Evolutionary conservation across 108 stramenopile species (phyloP).

Genomic region (Epithemia pelagica): DNA sequence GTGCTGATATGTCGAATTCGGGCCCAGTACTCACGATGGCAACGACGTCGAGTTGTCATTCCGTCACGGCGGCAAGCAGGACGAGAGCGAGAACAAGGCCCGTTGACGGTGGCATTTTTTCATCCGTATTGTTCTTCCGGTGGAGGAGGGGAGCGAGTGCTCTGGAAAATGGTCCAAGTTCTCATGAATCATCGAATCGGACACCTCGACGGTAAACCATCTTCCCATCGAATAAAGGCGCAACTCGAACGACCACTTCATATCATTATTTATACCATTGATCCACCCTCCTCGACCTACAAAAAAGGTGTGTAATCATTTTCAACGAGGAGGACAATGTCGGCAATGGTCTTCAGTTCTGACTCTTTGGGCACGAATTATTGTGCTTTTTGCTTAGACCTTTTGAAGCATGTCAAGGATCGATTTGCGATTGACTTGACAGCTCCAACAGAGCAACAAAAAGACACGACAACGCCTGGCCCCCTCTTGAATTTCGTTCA

Average conservation of each 20-base stretch:
- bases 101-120: conserved; percentile 45
- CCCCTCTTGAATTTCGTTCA: conserved; percentile 56
- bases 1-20: no score
- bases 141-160: conserved; percentile 97
- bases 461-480: not conserved
- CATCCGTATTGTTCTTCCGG: conserved; percentile 84
- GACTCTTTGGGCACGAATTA: not conserved
- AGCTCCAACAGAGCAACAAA: not conserved
- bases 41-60: no score
- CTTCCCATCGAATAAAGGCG: no score
- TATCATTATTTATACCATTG: conserved; percentile 85
- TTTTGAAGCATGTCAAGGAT: conserved; percentile 30
- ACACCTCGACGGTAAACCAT: no score
- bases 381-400: not conserved
- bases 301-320: conserved; percentile 19
- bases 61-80: no score
- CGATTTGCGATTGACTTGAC: conserved; percentile 12
- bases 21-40: no score
- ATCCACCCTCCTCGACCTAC: conserved; percentile 37
- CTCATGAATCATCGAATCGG: conserved; percentile 35
- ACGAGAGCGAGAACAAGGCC: no score
- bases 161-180: conserved; percentile 91
- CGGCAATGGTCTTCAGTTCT: not conserved
- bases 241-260: not conserved
- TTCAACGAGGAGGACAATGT: no score